Conservation (phyloP, 257 asterid genomes). For the Eustoma russellianum region DNA sequence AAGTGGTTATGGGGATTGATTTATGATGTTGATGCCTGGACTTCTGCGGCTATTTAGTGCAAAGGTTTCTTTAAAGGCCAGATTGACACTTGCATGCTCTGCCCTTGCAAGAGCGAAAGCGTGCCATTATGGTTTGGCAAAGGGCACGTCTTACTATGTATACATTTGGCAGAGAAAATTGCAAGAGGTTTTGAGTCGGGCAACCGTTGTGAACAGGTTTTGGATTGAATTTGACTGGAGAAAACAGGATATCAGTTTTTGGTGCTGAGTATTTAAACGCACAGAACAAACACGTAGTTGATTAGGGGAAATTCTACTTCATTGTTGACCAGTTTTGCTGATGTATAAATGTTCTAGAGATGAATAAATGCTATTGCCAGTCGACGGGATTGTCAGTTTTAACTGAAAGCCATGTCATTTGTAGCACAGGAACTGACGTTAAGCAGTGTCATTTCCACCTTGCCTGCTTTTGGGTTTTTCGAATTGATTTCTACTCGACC, state of each 20-base stretch:
- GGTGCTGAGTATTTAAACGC: no score
- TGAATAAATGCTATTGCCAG: slow-evolving; percentile 8
- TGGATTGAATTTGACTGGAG: slow-evolving; percentile 2
- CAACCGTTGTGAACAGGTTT: slow-evolving; percentile 1
- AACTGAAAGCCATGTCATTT: slow-evolving; percentile 6
- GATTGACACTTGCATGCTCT: slow-evolving; percentile 10
- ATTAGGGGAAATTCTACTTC: slow-evolving; percentile 48
- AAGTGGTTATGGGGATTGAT: background rate
- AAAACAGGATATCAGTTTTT: background rate
- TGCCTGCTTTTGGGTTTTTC: no score
- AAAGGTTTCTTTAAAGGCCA: slow-evolving; percentile 15
- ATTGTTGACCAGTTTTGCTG: slow-evolving; percentile 20
- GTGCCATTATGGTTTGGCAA: slow-evolving; percentile 19
- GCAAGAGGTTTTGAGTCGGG: slow-evolving; percentile 11
- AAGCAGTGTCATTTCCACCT: no score
- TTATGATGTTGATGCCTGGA: slow-evolving; percentile 8
- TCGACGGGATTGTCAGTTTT: slow-evolving; percentile 32
- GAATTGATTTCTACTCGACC: no score
- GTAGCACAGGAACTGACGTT: slow-evolving; percentile 5
- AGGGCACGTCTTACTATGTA: slow-evolving; percentile 19
- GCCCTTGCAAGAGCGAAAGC: slow-evolving; percentile 23
- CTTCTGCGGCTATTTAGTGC: slow-evolving; percentile 6
- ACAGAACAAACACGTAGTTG: background rate
- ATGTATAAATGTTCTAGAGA: slow-evolving; percentile 33
- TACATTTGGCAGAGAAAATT: slow-evolving; percentile 22